phyloP scores from a whole-genome alignment of 345 rosid genomes.

The Citrus trifoliata region DNA sequence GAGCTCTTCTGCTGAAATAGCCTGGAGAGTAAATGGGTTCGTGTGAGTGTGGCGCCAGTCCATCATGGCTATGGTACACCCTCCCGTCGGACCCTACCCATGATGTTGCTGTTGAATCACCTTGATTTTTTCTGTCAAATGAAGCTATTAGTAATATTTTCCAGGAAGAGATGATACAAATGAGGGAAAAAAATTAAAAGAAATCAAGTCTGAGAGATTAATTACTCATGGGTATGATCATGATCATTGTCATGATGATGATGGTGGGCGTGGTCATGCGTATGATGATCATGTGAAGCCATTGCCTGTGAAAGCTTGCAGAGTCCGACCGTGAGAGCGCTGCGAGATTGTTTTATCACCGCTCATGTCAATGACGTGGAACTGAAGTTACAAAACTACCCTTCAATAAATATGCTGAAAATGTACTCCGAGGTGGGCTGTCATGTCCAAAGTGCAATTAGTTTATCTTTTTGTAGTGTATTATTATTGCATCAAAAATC shows the following conservation, averaged over 20 bases:
- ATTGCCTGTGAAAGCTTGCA: background rate
- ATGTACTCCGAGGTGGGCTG: no score
- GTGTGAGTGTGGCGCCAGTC: conserved; percentile 95
- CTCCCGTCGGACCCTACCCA: conserved; percentile 80
- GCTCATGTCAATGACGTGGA: background rate
- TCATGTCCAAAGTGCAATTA: no score
- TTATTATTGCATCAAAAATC: no score
- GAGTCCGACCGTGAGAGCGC: background rate
- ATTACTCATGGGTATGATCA: conserved; percentile 34
- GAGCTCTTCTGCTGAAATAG: conserved; percentile 86
- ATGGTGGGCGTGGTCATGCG: conserved; percentile 16
- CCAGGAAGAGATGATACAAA: background rate
- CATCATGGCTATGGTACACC: conserved; percentile 94
- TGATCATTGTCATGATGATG: conserved; percentile 14
- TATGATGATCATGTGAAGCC: conserved; percentile 26
- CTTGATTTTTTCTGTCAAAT: conserved; percentile 25
- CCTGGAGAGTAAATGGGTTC: conserved; percentile 99
- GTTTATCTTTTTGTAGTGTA: no score
- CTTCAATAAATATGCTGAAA: background rate
- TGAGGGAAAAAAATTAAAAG: background rate
- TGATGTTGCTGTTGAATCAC: conserved; percentile 29
- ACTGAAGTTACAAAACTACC: background rate
- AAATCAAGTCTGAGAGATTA: background rate
- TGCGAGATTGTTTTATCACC: background rate
- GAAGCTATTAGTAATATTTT: background rate